Conservation (phyloP, 345 rosid species). For the Trapa incisa region DNA sequence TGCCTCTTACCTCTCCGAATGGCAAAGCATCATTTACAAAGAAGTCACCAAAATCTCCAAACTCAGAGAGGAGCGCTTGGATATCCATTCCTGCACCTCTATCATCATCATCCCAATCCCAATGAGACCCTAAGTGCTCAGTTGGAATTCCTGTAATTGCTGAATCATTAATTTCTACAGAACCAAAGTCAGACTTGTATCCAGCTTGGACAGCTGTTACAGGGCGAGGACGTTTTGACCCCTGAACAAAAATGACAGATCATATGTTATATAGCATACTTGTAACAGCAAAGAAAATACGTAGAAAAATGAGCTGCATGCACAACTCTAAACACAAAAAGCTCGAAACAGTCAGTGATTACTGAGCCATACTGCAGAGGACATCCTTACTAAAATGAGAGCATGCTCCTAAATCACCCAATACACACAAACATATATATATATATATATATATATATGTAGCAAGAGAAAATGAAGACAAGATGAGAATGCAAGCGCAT, state of each 20-base stretch:
- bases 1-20: slow-evolving; percentile 81
- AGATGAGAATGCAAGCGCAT: neutral
- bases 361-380: neutral
- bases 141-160: slow-evolving; percentile 49
- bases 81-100: slow-evolving; percentile 83
- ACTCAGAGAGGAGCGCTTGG: slow-evolving; percentile 92
- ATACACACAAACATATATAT: neutral
- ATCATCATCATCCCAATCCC: slow-evolving; percentile 96
- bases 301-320: neutral
- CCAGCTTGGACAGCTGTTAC: slow-evolving; percentile 42
- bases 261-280: neutral
- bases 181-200: slow-evolving; percentile 42
- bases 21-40: slow-evolving; percentile 85
- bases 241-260: slow-evolving; percentile 30
- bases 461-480: neutral
- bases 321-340: neutral
- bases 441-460: too few relatives aligned
- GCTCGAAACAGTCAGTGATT: neutral
- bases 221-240: slow-evolving; percentile 71
- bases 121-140: slow-evolving; percentile 61
- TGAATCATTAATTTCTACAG: slow-evolving; percentile 40
- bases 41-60: slow-evolving; percentile 98
- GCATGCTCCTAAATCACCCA: neutral
- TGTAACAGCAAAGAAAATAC: neutral
- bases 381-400: neutral